Evolutionary conservation across 2,329 filamentous ascomycete species (phyloP), one percentile per base, ranked within the genome.

Genomic region (Calonectria fujianensis): DNA sequence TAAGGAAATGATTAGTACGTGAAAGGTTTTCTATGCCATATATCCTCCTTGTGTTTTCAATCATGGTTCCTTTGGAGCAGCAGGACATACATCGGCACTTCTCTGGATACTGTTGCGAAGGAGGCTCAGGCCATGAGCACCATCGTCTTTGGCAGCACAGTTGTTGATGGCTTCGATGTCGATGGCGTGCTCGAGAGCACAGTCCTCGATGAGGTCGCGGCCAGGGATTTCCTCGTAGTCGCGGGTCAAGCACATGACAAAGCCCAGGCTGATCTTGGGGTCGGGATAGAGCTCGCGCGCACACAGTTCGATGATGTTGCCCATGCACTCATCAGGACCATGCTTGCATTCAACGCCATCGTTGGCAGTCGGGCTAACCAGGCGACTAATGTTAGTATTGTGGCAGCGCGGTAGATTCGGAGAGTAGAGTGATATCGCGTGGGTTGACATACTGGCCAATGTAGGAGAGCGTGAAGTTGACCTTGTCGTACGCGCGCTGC

Each of bases 291-390:
- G 90, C 76, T 94, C 89, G 74, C 93, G 93, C 41, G 96, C 96
- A 86, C 97, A 99, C 65, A 99, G 93, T 84, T 98, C 94, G 85
- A 99, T 89, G 83, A 98, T 98, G 86, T 99, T 96, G 75, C 97
- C 97, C 81, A 98, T 91, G 84, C 91, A 99, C 86, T 99, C 97
- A 52, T 90, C 90, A 7, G 96, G 94, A 10, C 97, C 97, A 84
- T 99, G 97, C 86, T 90, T 96, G 88, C 97, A 99, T 41, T 92
- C 89, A 74, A 98, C 93, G 70, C 95, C 96, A 80, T 96, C 95
- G 80, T 97, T 94, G 76, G 93, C 89, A 66, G 94, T 93, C 86
- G 86, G 93, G 80, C 85, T 94, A 90, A 37, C 14, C 64, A 27
- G 4, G 63, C 14, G 51, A 32, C 18, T 5, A 14, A 31, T 45